Percentiles rank a stretch among this genome's conserved stretches.
These are phyloP conservation scores for Populus hybrid DNA, from an alignment of 441 rosid genomes.

Conservation along the genomic window DNA sequence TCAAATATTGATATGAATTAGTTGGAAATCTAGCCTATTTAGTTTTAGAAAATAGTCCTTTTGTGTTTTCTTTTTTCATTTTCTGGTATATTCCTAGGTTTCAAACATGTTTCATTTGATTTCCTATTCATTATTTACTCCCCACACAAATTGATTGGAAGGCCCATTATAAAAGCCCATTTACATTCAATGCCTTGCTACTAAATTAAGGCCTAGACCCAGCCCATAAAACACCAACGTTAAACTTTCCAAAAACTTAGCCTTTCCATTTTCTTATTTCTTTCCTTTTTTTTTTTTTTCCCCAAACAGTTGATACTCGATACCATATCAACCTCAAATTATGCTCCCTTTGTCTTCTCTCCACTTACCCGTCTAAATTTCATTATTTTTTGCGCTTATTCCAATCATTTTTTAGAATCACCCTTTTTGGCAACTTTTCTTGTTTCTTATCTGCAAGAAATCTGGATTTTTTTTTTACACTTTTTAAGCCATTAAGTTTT, in stretches of 20 bases:
- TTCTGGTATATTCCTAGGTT: no score
- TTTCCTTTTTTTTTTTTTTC: background rate
- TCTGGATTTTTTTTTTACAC: background rate
- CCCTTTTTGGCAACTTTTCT: background rate
- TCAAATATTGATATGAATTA: no score
- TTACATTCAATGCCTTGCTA: background rate
- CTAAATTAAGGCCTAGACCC: background rate
- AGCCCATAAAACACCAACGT: background rate
- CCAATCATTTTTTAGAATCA: background rate
- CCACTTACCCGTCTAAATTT: background rate
- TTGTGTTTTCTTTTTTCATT: no score
- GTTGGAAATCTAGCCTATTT: no score
- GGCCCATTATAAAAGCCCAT: background rate
- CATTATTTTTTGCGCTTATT: background rate
- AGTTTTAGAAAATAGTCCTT: no score
- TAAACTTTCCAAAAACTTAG: background rate
- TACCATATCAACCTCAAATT: background rate
- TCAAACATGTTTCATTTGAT: no score
- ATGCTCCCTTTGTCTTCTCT: slow-evolving; percentile 18
- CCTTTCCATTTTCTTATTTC: background rate
- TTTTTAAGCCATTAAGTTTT: background rate
- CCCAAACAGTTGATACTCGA: background rate
- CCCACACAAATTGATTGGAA: background rate
- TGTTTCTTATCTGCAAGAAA: background rate
- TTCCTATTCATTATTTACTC: no score